Conservation (phyloP, 2,329 filamentous ascomycete genomes). For the Cladosporium sphaerospermum region DNA sequence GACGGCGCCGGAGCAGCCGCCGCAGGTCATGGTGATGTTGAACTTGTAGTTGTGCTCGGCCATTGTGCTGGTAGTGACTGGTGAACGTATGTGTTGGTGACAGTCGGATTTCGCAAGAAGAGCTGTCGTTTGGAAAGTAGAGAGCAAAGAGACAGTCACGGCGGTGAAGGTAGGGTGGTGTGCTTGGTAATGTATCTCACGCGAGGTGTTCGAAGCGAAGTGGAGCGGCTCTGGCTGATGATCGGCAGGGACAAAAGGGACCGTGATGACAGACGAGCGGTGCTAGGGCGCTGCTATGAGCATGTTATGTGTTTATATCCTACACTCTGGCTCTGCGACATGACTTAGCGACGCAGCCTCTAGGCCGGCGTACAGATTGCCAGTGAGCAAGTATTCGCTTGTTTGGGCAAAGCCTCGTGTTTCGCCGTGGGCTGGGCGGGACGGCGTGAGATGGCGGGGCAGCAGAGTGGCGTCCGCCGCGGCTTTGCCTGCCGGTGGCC, state of each 20-base stretch:
- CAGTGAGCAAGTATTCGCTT: too few relatives aligned
- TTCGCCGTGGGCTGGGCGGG: too few relatives aligned
- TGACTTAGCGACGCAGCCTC: too few relatives aligned
- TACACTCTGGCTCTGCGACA: too few relatives aligned
- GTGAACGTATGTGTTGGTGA: not conserved
- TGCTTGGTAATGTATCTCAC: not conserved
- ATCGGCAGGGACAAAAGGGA: not conserved
- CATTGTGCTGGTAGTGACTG: conserved; percentile 45
- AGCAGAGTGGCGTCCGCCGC: too few relatives aligned
- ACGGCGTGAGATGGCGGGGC: too few relatives aligned
- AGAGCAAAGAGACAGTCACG: not conserved
- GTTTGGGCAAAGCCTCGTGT: too few relatives aligned
- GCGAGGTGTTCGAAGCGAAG: not conserved
- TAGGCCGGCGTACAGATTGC: too few relatives aligned
- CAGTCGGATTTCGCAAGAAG: not conserved
- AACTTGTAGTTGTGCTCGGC: conserved; percentile 89
- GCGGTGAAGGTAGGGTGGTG: not conserved
- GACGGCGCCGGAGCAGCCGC: conserved; percentile 91
- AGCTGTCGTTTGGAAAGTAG: not conserved
- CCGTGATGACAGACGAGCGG: not conserved
- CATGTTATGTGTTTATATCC: too few relatives aligned
- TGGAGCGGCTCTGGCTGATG: not conserved
- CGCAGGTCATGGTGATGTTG: conserved; percentile 87
- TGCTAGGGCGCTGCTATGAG: too few relatives aligned
- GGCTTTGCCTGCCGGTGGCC: too few relatives aligned